Percentiles rank a stretch among this genome's conserved stretches.
phyloP scores from a whole-genome alignment of 2,329 filamentous ascomycete genomes.

The Botrytis porri region DNA sequence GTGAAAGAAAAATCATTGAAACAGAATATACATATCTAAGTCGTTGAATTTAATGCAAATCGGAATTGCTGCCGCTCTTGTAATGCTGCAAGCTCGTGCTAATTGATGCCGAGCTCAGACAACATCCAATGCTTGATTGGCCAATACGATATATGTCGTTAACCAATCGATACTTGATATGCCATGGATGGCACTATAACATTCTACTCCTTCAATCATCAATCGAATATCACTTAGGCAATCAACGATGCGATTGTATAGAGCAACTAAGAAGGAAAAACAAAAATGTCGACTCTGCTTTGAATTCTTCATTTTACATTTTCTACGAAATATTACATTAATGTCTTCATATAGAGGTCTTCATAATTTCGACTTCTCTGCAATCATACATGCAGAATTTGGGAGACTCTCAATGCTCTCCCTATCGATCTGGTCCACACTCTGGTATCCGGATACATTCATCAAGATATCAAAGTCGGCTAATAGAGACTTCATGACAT shows the following conservation, averaged over 20 bases:
- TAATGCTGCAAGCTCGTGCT: neutral
- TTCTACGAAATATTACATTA: neutral
- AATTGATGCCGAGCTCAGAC: slow-evolving; percentile 15
- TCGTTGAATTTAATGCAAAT: neutral
- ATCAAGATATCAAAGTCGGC: slow-evolving; percentile 62
- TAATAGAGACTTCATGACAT: slow-evolving; percentile 60
- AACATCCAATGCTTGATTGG: neutral
- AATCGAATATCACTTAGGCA: neutral
- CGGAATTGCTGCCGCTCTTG: neutral
- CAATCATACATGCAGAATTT: slow-evolving; percentile 42
- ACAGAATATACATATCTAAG: neutral
- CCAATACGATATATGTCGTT: neutral
- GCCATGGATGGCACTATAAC: neutral
- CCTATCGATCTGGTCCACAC: slow-evolving; percentile 50
- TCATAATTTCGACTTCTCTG: slow-evolving; percentile 37
- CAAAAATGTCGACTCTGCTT: neutral
- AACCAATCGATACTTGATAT: neutral
- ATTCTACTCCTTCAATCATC: neutral
- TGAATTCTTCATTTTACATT: neutral
- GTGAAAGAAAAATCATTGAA: neutral
- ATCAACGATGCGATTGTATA: neutral
- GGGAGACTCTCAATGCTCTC: slow-evolving; percentile 43
- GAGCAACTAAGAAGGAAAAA: neutral
- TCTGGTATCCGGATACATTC: slow-evolving; percentile 55
- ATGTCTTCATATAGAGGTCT: neutral